These are phyloP conservation scores for Fusarium goolgardi DNA, from an alignment of 2,329 filamentous ascomycete species.

Conservation along the genomic window DNA sequence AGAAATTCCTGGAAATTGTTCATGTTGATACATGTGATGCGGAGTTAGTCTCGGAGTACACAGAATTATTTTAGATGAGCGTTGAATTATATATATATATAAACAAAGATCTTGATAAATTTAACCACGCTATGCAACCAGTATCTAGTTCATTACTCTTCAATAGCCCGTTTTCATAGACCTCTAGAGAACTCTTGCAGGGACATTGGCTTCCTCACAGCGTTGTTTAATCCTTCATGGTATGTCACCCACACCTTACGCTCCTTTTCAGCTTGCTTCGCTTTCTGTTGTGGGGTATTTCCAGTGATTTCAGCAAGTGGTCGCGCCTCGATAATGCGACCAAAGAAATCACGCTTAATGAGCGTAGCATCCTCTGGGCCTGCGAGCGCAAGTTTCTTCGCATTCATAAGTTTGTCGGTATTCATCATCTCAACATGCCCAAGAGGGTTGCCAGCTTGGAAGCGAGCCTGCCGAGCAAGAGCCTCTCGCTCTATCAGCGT, in stretches of 20 bases:
- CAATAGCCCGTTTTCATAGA: slow-evolving; percentile 56
- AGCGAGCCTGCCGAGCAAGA: slow-evolving; percentile 73
- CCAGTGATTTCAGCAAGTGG: slow-evolving; percentile 57
- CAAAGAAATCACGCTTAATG: slow-evolving; percentile 87
- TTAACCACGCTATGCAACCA: slow-evolving; percentile 29
- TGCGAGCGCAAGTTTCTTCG: slow-evolving; percentile 50
- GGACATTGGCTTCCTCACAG: slow-evolving; percentile 87
- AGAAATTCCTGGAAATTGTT: slow-evolving; percentile 7
- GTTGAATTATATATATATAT: slow-evolving; percentile 10
- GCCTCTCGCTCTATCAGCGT: slow-evolving; percentile 75
- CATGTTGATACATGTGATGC: slow-evolving; percentile 34
- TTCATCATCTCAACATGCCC: slow-evolving; percentile 43
- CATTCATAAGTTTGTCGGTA: slow-evolving; percentile 52
- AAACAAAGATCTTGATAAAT: slow-evolving; percentile 13
- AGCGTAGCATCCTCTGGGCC: slow-evolving; percentile 52
- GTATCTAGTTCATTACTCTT: background rate
- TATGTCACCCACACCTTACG: slow-evolving; percentile 85
- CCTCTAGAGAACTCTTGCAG: slow-evolving; percentile 80
- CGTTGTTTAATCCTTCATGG: slow-evolving; percentile 92
- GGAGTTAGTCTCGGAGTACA: slow-evolving; percentile 33
- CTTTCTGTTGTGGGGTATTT: slow-evolving; percentile 50
- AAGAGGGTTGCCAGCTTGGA: slow-evolving; percentile 60
- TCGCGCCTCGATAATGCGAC: slow-evolving; percentile 69
- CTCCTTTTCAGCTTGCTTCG: slow-evolving; percentile 56
- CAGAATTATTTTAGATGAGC: slow-evolving; percentile 22